These are phyloP conservation scores for Penicillium simplicissimum DNA, from an alignment of 495 filamentous ascomycete genomes.

Conservation along the genomic window DNA sequence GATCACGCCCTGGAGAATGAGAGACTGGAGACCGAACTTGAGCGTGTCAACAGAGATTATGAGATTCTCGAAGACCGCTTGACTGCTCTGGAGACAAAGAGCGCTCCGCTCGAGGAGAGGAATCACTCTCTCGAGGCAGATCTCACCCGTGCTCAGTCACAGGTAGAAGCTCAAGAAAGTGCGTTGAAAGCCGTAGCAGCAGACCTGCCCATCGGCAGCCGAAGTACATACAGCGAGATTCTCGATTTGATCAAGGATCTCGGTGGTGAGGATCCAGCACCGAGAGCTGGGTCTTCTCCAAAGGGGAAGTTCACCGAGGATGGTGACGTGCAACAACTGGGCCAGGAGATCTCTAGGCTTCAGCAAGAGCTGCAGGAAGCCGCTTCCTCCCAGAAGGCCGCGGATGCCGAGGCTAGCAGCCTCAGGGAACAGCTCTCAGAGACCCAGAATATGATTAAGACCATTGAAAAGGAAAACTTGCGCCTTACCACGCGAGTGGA, in stretches of 20 bases:
- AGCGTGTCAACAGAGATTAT: constrained; percentile 36
- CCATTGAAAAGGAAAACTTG: constrained; percentile 50
- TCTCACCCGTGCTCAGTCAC: constrained; percentile 42
- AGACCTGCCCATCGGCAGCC: constrained; percentile 37
- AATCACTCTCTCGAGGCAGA: constrained; percentile 47
- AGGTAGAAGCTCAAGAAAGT: constrained; percentile 46
- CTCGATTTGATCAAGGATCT: constrained; percentile 45
- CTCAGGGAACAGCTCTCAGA: constrained; percentile 44
- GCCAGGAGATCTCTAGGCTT: constrained; percentile 33
- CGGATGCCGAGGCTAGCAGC: constrained; percentile 36
- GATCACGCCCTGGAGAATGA: constrained; percentile 37
- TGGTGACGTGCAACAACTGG: constrained; percentile 27
- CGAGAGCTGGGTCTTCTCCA: constrained; percentile 13
- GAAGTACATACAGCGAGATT: constrained; percentile 46
- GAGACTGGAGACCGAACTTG: constrained; percentile 40
- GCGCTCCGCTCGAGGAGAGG: constrained; percentile 44
- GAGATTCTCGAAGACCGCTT: constrained; percentile 40
- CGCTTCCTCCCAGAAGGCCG: constrained; percentile 28
- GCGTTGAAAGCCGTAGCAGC: constrained; percentile 45
- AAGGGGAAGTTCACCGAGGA: constrained; percentile 26
- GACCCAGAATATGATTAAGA: constrained; percentile 43
- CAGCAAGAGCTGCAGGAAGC: constrained; percentile 34
- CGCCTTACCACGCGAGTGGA: constrained; percentile 36
- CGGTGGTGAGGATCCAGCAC: constrained; percentile 24
- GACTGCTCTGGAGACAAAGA: constrained; percentile 38